Conservation (phyloP, 257 asterid species). For the Gentiana straminea region DNA sequence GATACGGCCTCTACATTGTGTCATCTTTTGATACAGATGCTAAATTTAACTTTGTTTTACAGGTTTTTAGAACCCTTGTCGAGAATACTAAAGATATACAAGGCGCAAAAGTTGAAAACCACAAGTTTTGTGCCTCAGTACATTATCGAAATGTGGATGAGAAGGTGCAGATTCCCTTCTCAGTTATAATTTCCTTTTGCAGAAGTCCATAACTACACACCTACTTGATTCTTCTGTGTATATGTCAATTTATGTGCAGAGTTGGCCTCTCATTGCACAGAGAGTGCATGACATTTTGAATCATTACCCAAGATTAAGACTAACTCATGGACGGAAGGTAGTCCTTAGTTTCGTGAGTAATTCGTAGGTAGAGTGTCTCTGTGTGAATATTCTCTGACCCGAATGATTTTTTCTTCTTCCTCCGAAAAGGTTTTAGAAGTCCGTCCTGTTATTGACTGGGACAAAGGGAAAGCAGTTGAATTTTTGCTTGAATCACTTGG, state of each 20-base stretch:
- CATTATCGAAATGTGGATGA: slow-evolving; percentile 88
- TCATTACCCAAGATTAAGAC: slow-evolving; percentile 55
- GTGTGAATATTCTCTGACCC: not conserved
- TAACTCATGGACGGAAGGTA: slow-evolving; percentile 92
- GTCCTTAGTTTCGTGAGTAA: not conserved
- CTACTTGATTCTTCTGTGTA: not conserved
- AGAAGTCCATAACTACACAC: not conserved
- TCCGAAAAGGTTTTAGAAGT: slow-evolving; percentile 72
- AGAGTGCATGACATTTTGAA: slow-evolving; percentile 61
- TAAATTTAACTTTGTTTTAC: not conserved
- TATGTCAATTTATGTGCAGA: slow-evolving; percentile 28
- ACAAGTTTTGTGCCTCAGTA: slow-evolving; percentile 77
- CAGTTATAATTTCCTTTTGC: not conserved
- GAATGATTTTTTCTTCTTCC: not conserved
- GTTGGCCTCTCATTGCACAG: slow-evolving; percentile 75
- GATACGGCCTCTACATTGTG: no score
- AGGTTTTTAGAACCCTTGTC: slow-evolving; percentile 60
- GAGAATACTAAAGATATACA: slow-evolving; percentile 50
- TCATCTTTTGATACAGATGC: no score
- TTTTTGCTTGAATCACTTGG: slow-evolving; percentile 85
- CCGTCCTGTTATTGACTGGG: slow-evolving; percentile 91
- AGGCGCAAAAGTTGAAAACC: slow-evolving; percentile 87
- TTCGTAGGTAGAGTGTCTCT: not conserved
- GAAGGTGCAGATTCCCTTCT: slow-evolving; percentile 37
- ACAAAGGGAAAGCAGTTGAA: slow-evolving; percentile 92